Evolutionary conservation across 306 rosid genomes (phyloP).

Genomic region (Prunus kanzakura): DNA sequence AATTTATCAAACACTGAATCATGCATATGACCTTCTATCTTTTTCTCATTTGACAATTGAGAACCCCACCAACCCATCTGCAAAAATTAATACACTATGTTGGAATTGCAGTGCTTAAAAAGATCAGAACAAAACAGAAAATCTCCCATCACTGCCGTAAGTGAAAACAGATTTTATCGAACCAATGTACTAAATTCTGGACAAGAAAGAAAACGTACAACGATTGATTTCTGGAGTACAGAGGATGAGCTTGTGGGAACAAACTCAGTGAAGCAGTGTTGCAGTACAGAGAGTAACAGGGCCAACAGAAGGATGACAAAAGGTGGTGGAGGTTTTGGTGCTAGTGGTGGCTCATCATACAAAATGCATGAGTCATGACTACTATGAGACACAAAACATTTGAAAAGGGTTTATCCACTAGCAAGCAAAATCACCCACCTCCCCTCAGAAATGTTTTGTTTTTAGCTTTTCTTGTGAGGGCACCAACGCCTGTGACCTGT

Average conservation of each 20-base stretch:
- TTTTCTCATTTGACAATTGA: background rate
- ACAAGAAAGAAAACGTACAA: background rate
- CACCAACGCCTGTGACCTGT: background rate
- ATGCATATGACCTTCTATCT: constrained; percentile 16
- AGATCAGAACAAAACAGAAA: background rate
- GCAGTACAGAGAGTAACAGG: constrained; percentile 33
- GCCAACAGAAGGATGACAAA: constrained; percentile 45
- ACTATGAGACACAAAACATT: constrained; percentile 24
- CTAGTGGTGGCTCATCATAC: constrained; percentile 68
- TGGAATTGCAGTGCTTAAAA: background rate
- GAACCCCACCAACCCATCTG: constrained; percentile 26
- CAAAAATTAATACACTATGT: background rate
- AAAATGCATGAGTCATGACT: constrained; percentile 21
- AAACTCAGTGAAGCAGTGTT: background rate
- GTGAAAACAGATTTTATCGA: background rate
- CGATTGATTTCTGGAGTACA: background rate
- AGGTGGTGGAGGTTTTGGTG: constrained; percentile 55
- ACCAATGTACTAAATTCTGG: constrained; percentile 10
- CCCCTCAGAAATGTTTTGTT: constrained; percentile 2
- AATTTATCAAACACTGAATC: constrained; percentile 31
- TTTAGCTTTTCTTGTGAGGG: background rate
- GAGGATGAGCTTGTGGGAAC: background rate
- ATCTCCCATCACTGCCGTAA: background rate
- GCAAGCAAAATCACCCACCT: constrained; percentile 9
- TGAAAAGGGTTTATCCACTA: constrained; percentile 13